Percentiles rank a stretch among this genome's conserved stretches.
These are phyloP conservation scores for Udeniomyces megalosporus DNA, from an alignment of 768 basidiomycete species.

Conservation along the genomic window DNA sequence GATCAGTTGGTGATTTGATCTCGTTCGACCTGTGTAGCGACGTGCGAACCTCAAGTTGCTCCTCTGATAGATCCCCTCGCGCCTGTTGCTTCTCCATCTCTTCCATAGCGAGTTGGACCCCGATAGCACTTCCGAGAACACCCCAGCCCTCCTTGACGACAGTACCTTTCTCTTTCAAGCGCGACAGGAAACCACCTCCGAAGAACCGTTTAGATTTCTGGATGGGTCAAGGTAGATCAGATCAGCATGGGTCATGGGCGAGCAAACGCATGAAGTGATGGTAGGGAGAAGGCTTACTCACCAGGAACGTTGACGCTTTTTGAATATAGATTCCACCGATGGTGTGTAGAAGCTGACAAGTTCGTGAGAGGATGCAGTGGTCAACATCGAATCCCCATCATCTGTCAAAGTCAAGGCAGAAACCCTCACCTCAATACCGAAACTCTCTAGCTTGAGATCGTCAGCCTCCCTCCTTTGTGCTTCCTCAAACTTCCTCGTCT, in stretches of 20 bases:
- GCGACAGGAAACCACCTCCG: conserved; percentile 50
- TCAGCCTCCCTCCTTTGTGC: conserved; percentile 71
- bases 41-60: background rate
- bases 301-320: conserved; percentile 80
- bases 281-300: no score
- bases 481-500: conserved; percentile 60
- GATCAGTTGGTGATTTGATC: no score
- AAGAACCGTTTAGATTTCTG: conserved; percentile 80
- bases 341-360: conserved; percentile 65
- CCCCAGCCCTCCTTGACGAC: conserved; percentile 95
- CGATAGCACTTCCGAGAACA: conserved; percentile 82
- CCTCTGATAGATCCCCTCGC: conserved; percentile 42
- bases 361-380: background rate
- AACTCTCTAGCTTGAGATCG: conserved; percentile 90
- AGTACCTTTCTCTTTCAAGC: conserved; percentile 77
- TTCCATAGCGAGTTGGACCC: conserved; percentile 64
- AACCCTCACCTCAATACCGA: conserved; percentile 71
- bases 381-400: background rate
- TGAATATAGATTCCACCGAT: conserved; percentile 83
- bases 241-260: no score
- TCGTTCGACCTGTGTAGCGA: no score
- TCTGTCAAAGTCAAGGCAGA: no score
- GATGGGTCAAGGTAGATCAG: no score
- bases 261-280: no score
- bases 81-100: conserved; percentile 83